Conservation (phyloP, 345 rosid species). For the Eucalyptus regnans region DNA sequence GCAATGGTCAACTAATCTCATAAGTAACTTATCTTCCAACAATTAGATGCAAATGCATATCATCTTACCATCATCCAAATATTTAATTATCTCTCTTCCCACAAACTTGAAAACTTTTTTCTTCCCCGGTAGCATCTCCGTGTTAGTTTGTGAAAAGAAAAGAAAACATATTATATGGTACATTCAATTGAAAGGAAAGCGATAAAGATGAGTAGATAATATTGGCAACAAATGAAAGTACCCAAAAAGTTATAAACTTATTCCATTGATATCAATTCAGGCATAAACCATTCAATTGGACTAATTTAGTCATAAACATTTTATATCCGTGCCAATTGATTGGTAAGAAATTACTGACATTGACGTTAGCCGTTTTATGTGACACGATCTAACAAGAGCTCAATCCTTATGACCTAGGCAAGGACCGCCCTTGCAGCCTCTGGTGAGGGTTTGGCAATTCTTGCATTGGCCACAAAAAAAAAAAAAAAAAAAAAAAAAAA, state of each 20-base stretch:
- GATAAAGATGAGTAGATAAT: accelerated
- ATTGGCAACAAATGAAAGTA: accelerated
- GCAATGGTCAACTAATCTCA: background rate
- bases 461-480: background rate
- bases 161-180: background rate
- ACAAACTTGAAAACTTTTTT: background rate
- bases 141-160: background rate
- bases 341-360: accelerated
- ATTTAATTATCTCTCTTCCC: background rate
- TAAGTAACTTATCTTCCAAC: background rate
- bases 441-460: accelerated
- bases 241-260: no score
- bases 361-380: accelerated
- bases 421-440: background rate
- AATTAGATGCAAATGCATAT: background rate
- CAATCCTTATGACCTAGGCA: background rate
- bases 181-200: background rate
- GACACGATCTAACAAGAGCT: accelerated
- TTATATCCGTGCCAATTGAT: no score
- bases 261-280: accelerated
- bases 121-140: background rate
- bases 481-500: no score
- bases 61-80: background rate
- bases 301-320: accelerated
- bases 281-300: no score